Conservation (phyloP, 768 basidiomycete species). For the Panellus pusillus region DNA sequence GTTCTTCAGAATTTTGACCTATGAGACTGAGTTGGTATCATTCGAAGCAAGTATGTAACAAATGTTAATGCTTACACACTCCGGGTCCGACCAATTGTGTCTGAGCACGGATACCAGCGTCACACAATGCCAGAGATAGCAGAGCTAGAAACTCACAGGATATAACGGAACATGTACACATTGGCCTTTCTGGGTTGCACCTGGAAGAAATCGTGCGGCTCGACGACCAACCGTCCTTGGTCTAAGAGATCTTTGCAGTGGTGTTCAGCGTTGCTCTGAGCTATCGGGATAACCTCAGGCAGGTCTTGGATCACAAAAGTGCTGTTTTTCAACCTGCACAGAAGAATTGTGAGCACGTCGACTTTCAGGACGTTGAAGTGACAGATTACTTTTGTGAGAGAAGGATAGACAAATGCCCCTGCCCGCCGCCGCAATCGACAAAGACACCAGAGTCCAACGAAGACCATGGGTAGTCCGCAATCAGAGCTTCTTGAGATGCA, state of each 20-base stretch:
- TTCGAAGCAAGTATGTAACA: too few relatives aligned
- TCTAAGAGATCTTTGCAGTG: background rate
- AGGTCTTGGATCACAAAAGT: background rate
- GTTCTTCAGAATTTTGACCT: too few relatives aligned
- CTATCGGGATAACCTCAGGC: background rate
- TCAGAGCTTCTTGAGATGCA: background rate
- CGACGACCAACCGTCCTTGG: background rate
- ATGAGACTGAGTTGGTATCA: too few relatives aligned
- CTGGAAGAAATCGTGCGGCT: constrained; percentile 4
- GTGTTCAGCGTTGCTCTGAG: background rate
- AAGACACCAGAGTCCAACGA: background rate
- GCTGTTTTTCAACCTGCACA: background rate
- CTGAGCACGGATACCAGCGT: too few relatives aligned
- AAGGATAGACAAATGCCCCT: background rate
- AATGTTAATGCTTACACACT: too few relatives aligned
- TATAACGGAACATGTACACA: constrained; percentile 1
- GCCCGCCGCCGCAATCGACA: constrained; percentile 2
- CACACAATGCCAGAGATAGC: too few relatives aligned
- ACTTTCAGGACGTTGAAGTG: background rate
- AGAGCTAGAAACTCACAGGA: background rate
- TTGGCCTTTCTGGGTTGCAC: background rate
- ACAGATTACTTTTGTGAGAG: background rate
- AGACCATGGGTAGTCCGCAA: constrained; percentile 1
- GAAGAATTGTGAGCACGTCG: background rate
- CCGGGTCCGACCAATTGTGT: too few relatives aligned